Evolutionary conservation across 1,284 basidiomycete species (phyloP).

Genomic region (Puccinia coronata): DNA sequence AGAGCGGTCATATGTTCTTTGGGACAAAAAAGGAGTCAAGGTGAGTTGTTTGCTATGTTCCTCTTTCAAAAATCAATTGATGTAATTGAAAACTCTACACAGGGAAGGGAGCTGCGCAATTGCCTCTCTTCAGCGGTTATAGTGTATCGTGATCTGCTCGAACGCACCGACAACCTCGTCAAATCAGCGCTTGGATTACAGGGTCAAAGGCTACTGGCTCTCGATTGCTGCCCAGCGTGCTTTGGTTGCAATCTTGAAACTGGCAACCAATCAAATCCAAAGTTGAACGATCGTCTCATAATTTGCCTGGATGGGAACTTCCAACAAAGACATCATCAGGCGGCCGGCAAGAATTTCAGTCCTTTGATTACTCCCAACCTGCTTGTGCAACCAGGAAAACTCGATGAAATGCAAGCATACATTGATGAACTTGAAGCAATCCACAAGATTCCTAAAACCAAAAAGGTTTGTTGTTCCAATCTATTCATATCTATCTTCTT

Average conservation of each 20-base stretch:
- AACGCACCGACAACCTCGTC: background rate
- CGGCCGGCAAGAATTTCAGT: no score
- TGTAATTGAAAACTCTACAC: no score
- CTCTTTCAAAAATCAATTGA: no score
- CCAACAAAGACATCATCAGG: no score
- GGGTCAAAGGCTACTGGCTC: background rate
- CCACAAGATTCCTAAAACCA: no score
- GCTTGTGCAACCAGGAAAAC: background rate
- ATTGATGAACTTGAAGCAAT: background rate
- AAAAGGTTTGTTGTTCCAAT: background rate
- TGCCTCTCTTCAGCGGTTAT: background rate
- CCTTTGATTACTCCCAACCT: background rate
- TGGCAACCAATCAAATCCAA: no score
- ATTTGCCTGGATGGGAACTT: no score
- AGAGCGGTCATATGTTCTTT: background rate
- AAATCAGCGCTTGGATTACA: background rate
- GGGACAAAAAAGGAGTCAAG: no score
- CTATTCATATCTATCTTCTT: no score
- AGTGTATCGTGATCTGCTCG: background rate
- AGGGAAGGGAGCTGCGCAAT: background rate
- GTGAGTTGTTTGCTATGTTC: background rate
- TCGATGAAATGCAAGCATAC: background rate
- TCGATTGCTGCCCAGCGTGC: background rate
- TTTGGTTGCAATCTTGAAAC: background rate
- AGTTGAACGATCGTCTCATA: no score